Base-by-base conservation (phyloP, 192 early-diverging fungal genomes). In the Podila epicladia region DNA sequence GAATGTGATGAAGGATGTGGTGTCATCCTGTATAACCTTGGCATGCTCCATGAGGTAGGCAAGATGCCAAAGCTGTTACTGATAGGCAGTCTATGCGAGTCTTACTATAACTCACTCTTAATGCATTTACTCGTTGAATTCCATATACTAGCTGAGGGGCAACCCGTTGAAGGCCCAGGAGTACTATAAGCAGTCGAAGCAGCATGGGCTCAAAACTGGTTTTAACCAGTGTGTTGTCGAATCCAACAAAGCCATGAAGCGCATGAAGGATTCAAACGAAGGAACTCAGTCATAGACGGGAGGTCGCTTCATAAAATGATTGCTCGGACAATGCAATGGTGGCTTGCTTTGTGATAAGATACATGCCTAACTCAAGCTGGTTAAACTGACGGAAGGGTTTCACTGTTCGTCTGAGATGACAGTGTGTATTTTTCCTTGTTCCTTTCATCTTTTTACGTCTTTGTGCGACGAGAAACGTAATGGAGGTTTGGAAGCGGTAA, bases 41-140 rank as follows among this genome's bases (percentile, higher is more conserved):
- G 89, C 50, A 89, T 89, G 86, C 64, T 88, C 31, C 82, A 86
- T 28, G 89, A 90, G 83, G 89, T 90, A 86, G 65, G 28, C 57
- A 63, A 61, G 26, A 37, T 31, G 24, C 32, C 13, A 69, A 9
- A 35, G 20, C 11, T 38, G 24, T 68, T 20, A 37, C 9, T 73
- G 11, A 5, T 26, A 22, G 55, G 32, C 5, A 20, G 33, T 41
- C 9, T 12, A 41, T 2, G 12, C 8, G 11, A 13, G 12, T 41
- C 38, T 12, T 41, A 12, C 38, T 41, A 0, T 37, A 41, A 41
- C 38, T 41, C 35, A 41, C 38, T 41, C 2, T 13, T 13, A 1
- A 33, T 41, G 38, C 38, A 0, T 41, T 41, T 41, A 11, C 38
- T 41, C 5, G 9, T 12, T 41, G 38, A 0, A 6, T 4, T 55